Evolutionary conservation across 441 rosid genomes (phyloP).

Genomic region (Gossypium gossypioides): DNA sequence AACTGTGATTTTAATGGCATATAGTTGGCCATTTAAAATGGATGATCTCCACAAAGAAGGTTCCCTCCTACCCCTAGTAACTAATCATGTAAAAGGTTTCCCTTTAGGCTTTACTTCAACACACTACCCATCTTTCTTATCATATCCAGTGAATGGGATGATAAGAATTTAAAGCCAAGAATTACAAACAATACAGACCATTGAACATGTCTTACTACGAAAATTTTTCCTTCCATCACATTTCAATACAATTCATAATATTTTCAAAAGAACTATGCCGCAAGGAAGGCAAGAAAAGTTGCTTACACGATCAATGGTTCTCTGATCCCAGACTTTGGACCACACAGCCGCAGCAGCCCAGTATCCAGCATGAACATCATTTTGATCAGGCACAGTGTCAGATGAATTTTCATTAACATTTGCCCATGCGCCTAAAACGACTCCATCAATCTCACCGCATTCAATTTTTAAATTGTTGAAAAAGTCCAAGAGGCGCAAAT

Average conservation of each 20-base stretch:
- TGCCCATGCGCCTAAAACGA: slow-evolving; percentile 87
- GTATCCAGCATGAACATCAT: slow-evolving; percentile 61
- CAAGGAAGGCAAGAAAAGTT: slow-evolving; percentile 15
- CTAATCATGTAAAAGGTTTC: not conserved
- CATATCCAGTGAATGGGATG: not conserved
- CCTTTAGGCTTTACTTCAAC: not conserved
- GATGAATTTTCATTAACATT: slow-evolving; percentile 46
- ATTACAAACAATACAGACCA: not conserved
- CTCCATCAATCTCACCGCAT: slow-evolving; percentile 97
- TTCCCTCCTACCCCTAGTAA: not conserved
- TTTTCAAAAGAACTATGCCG: slow-evolving; percentile 11
- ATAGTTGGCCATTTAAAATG: not conserved
- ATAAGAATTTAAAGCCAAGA: not conserved
- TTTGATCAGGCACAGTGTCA: slow-evolving; percentile 46
- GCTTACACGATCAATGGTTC: slow-evolving; percentile 86
- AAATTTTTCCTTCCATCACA: not conserved
- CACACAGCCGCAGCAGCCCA: slow-evolving; percentile 98
- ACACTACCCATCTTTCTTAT: not conserved
- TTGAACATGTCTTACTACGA: not conserved
- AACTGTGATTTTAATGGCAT: not conserved
- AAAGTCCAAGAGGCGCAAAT: slow-evolving; percentile 42
- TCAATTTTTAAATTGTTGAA: slow-evolving; percentile 39
- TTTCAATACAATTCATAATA: slow-evolving; percentile 1
- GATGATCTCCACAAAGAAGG: not conserved
- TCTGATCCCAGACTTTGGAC: slow-evolving; percentile 91